Evolutionary conservation across 257 asterid species (phyloP), one percentile per base, ranked within the genome.

Genomic region (Marsdenia floribunda): DNA sequence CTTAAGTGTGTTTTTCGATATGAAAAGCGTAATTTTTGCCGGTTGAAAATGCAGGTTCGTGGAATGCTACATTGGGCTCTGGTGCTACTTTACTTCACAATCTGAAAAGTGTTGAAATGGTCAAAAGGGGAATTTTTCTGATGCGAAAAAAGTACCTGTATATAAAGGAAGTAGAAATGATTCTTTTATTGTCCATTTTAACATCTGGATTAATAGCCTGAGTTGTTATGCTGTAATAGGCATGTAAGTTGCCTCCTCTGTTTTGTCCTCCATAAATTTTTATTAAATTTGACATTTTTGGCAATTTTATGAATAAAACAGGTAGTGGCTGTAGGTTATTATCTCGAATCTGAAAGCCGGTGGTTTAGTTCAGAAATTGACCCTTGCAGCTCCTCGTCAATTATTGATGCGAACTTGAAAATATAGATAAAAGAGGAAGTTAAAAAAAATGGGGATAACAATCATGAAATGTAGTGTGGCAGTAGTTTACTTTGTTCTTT

Each of bases 101-200:
- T 6, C 19, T 18, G 70, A 7, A 3, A 37, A 16, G 49, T n/a
- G 2, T 65, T 35, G 15, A 5, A 8, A 38, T 38, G 70, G 15
- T 65, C 44, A 6, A 2, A 0, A 18, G 58, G 52, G 72, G 73
- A 65, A 70, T 70, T 65, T 72, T 76, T 26, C 54, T 78, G 73
- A 44, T 66, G 15, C 50, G 47, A 42, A 44, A 21, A 73, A 66
- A 66, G 71, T 58, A 46, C 29, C 72, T 80, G 80, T 80, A 80
- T 64, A 80, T 80, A 80, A 44, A 44, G 49, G 6, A 44, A 80
- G 77, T 75, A 70, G 83, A 42, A 70, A 63, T 71, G 68, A 74
- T 80, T 80, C 54, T 75, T 79, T 75, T 46, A 49, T 38, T 71
- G 52, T 63, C 60, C 52, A 49, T 73, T 77, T 63, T 71, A 57